phyloP scores from a whole-genome alignment of 306 rosid species.

The Clitoria ternatea region DNA sequence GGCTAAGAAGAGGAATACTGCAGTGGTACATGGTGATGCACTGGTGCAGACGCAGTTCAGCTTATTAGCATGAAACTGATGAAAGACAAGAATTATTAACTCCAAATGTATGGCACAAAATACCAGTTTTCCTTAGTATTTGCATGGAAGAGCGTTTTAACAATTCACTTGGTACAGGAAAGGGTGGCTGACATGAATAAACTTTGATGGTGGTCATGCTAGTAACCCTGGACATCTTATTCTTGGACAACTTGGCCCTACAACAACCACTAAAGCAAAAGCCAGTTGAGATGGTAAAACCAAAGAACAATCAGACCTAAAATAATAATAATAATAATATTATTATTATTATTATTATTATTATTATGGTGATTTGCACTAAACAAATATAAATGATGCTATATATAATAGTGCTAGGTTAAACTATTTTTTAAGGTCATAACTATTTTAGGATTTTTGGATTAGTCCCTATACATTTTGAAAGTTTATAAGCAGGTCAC shows the following conservation, averaged over 20 bases:
- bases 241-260: slow-evolving; percentile 9
- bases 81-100: slow-evolving; percentile 14
- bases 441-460: too few species aligned
- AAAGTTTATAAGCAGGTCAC: too few species aligned
- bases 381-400: not conserved
- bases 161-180: not conserved
- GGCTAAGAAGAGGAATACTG: slow-evolving; percentile 18
- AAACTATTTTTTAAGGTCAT: too few species aligned
- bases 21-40: slow-evolving; percentile 23
- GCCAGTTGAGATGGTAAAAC: not conserved
- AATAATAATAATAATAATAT: not conserved
- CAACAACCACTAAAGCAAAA: not conserved
- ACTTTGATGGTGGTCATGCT: not conserved
- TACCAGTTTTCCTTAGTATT: not conserved
- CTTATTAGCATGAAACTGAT: slow-evolving; percentile 11
- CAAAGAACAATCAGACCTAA: not conserved
- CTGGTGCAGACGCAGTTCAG: slow-evolving; percentile 6
- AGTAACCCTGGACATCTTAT: not conserved
- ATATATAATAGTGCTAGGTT: not conserved
- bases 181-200: not conserved
- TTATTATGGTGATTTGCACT: not conserved
- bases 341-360: too few species aligned
- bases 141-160: not conserved
- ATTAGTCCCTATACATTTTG: too few species aligned
- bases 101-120: slow-evolving; percentile 17